Base-by-base conservation (phyloP, 2,329 filamentous ascomycete genomes). In the Arachnopeziza araneosa region DNA sequence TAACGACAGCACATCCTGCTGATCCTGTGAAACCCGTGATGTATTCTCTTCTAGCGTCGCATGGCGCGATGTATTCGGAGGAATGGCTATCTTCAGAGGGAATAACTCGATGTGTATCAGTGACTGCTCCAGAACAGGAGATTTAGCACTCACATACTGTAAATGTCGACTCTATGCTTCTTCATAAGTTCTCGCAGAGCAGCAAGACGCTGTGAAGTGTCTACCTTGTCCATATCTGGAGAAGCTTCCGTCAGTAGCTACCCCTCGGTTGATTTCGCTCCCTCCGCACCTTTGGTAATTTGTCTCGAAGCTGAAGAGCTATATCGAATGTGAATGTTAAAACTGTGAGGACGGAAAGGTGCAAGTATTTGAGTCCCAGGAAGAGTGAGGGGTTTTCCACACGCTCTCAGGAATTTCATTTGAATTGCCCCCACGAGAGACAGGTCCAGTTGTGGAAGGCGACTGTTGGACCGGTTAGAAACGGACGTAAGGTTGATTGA, bases 61-160 rank as follows among this genome's bases (percentile, higher is more conserved):
- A 96, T n/a, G 88, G 87, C 55, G 95, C 95, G 74, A 97, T 97
- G 76, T 99, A 99, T 78, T 99, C 95, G 67, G 93, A 98, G 68
- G 93, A 91, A 74, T 99, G 95, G 72, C 91, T 93, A 74, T 99
- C 95, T 83, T 98, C 95, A 36, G 93, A 97, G 0, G 95, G 95
- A 7, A 98, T 84, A 72, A 99, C 93, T 98, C 73, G 55, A 58
- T 81, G 69, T 65, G 66, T 64, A 44, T 66, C 60, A 66, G 62
- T 55, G 51, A 49, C 58, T 61, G 62, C 63, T 66, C 61, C 61
- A 12, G 53, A 55, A 12, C 50, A 52, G 58, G 57, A 66, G 66
- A 60, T 51, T 63, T 66, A 65, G 36, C 62, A 66, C 60, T 69
- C 60, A 73, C 79, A 74, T 86, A 97, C 93, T 88, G 79, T 99